These are phyloP conservation scores for Nakazawaea holstii DNA, from an alignment of 805 yeast genomes.

Conservation along the genomic window DNA sequence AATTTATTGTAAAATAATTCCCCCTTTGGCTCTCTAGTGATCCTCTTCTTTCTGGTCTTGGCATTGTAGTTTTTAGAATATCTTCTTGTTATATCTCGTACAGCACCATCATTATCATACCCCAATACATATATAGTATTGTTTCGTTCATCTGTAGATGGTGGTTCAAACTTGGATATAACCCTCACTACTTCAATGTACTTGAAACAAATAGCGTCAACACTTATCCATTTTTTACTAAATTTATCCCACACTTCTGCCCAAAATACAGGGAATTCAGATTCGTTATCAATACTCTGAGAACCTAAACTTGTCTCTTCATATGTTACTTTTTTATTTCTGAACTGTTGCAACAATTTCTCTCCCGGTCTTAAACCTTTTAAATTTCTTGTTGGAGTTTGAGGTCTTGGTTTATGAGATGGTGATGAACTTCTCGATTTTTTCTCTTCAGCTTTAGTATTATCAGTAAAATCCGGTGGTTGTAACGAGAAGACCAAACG, in stretches of 20 bases:
- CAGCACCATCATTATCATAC: slow-evolving; percentile 57
- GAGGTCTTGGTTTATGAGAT: slow-evolving; percentile 3
- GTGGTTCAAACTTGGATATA: slow-evolving; percentile 66
- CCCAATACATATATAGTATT: slow-evolving; percentile 73
- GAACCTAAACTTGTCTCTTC: slow-evolving; percentile 4
- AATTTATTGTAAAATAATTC: slow-evolving; percentile 56
- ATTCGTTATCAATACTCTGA: slow-evolving; percentile 11
- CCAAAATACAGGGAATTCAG: slow-evolving; percentile 76
- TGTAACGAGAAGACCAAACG: slow-evolving; percentile 81
- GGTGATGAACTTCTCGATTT: slow-evolving; percentile 12
- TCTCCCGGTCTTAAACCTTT: slow-evolving; percentile 20
- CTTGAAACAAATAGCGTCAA: slow-evolving; percentile 71
- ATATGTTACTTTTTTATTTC: slow-evolving; percentile 17
- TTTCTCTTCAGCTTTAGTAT: slow-evolving; percentile 14
- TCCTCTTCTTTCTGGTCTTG: slow-evolving; percentile 66
- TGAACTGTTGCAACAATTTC: slow-evolving; percentile 19
- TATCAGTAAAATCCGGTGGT: slow-evolving; percentile 76
- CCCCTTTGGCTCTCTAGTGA: slow-evolving; percentile 54
- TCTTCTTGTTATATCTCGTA: slow-evolving; percentile 80
- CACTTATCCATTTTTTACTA: slow-evolving; percentile 70
- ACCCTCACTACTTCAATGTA: slow-evolving; percentile 56
- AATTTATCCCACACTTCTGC: slow-evolving; percentile 87
- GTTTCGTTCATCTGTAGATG: slow-evolving; percentile 50
- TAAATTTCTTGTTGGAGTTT: slow-evolving; percentile 5
- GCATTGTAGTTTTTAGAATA: slow-evolving; percentile 70